Base-by-base conservation (phyloP, 116 monocot species). In the Trichopus zeylanicus region DNA sequence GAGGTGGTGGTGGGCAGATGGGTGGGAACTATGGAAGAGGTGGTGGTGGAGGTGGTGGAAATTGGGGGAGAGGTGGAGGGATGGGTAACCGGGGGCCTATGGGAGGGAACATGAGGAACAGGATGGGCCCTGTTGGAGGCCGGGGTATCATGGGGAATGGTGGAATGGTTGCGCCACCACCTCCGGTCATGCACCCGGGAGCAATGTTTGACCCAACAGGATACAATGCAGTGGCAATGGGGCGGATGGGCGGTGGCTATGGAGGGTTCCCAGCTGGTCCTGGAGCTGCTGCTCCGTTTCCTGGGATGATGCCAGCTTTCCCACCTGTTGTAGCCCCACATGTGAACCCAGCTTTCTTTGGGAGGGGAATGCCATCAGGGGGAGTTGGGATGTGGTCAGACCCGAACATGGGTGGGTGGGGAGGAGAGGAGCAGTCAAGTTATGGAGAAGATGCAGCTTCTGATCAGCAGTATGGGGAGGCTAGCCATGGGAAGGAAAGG, bases 321-420 rank as follows among this genome's bases (percentile, higher is more conserved):
- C 88, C 89, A 29, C 85, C 85, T 10, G 85, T 85, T 53, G 89
- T 93, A 25, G 89, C 89, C 22, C 89, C 93, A 2, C 93, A 93
- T 78, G 85, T 93, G 52, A 93, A 89, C 34, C 93, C 93, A 4
- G 93, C 93, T 32, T 93, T 93, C 67, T 89, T 93, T 78, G 93
- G 83, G 25, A 74, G 93, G 22, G 89, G 93, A 26, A 86, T 86
- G 89, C 57, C 69, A 0, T 53, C 81, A 19, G 72, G 79, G 25
- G 82, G 93, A 30, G 61, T 75, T 48, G 93, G 89, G 4, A 93
- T 93, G 93, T 93, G 93, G 93, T 67, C 74, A 11, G 93, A 93
- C 46, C 93, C 80, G 0, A 78, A 59, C 67, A 82, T 75, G 55
- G 86, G 82, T 28, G 76, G 70, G 22, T 89, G 93, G 93, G 82